Conservation (phyloP, 768 basidiomycete genomes). For the Gelatoporia subvermispora region DNA sequence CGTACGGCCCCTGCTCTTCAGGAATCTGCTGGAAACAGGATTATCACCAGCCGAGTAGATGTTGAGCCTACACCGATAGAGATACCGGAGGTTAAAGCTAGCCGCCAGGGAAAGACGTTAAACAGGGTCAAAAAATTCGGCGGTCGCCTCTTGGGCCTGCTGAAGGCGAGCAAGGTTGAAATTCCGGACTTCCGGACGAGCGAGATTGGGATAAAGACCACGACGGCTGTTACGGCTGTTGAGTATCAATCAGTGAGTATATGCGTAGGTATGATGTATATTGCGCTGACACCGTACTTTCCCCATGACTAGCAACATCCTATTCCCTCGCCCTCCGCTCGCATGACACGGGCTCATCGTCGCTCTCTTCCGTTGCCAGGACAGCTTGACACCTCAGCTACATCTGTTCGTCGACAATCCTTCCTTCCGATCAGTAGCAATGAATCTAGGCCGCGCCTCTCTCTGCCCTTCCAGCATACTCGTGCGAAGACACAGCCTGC, state of each 20-base stretch:
- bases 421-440: neutral
- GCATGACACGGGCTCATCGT: constrained; percentile 5
- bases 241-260: constrained; percentile 22
- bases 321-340: constrained; percentile 13
- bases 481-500: neutral
- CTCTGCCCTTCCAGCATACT: neutral
- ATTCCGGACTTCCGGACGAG: neutral
- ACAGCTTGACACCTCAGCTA: neutral
- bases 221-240: constrained; percentile 16
- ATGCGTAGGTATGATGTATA: neutral
- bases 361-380: constrained; percentile 9
- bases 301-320: constrained; percentile 18
- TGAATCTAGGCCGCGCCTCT: neutral
- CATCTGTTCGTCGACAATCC: neutral
- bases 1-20: constrained; percentile 7
- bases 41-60: constrained; percentile 11
- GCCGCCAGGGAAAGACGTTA: neutral
- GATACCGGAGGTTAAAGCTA: neutral
- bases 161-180: constrained; percentile 18
- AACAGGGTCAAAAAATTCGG: constrained; percentile 12
- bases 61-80: constrained; percentile 1
- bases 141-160: constrained; percentile 7
- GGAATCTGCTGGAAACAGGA: neutral
- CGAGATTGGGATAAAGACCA: constrained; percentile 14
- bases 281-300: no score